Evolutionary conservation across 129 eudicot species (phyloP), one percentile per base, ranked within the genome.

Genomic region (Ambrosia artemisiifolia): DNA sequence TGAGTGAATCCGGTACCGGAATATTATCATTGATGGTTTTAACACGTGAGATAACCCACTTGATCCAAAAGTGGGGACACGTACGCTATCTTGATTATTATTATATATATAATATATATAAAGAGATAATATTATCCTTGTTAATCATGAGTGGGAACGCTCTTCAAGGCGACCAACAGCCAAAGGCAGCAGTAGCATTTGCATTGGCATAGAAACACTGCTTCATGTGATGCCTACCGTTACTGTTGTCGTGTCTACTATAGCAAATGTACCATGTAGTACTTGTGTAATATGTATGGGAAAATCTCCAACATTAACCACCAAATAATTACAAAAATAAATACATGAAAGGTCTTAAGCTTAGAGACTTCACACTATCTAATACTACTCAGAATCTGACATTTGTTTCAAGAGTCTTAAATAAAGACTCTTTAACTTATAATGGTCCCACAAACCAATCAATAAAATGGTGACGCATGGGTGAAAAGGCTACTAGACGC

Each of bases 131-230:
- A 68, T 66, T 54, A 69, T 80, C 63, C 24, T 60, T 77, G 61
- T 77, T 60, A 36, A 77, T 77, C 55, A 77, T 77, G 75, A 63
- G 36, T 50, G 70, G 85, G 90, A 79, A 79, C 93, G 85, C 88
- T 53, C 68, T 62, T 82, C 96, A 83, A 86, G 88, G 90, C 54
- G 11, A 48, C 19, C 12, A 57, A 47, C 60, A 75, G 57, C 73
- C 70, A 62, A 30, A 62, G 50, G 63, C 24, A 77, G 11, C 38
- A 63, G 32, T 66, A 2, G 55, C 63, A 35, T 53, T 74, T 32
- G 42, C 48, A 75, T 56, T 69, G 69, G 40, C 80, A 47, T 18
- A 61, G 12, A 67, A 44, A 72, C 57, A 69, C 80, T 84, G 85
- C 71, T 85, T 83, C 95, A 80, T 83, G 83, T 80, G 77, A 78